These are phyloP conservation scores for Camellia oleifera DNA, from an alignment of 179 eudicot genomes.

Conservation along the genomic window DNA sequence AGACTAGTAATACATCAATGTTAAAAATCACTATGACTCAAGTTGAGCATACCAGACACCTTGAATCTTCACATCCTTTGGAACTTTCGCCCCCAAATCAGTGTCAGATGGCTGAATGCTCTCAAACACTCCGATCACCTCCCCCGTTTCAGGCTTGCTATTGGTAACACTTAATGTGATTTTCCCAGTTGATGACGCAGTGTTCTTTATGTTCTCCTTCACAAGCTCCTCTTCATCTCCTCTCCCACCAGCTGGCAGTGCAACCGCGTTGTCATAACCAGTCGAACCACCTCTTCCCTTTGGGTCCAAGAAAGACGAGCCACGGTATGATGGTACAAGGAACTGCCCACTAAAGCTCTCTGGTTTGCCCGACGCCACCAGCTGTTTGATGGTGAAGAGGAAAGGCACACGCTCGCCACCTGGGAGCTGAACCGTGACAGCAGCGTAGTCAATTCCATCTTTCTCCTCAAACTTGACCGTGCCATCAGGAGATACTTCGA, in stretches of 20 bases:
- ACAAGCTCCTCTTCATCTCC: slow-evolving; percentile 95
- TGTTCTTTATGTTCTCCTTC: slow-evolving; percentile 86
- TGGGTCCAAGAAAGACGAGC: slow-evolving; percentile 99
- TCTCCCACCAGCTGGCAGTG: slow-evolving; percentile 95
- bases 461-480: slow-evolving; percentile 88
- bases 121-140: slow-evolving; percentile 90
- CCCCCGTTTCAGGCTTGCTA: slow-evolving; percentile 92
- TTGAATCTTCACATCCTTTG: slow-evolving; percentile 93
- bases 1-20: slow-evolving; percentile 10
- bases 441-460: slow-evolving; percentile 98
- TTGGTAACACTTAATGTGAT: slow-evolving; percentile 69
- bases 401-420: slow-evolving; percentile 99
- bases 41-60: slow-evolving; percentile 97
- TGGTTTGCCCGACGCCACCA: slow-evolving; percentile 94
- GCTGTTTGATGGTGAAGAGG: slow-evolving; percentile 87
- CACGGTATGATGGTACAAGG: slow-evolving; percentile 93
- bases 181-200: slow-evolving; percentile 60
- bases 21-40: slow-evolving; percentile 26
- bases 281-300: slow-evolving; percentile 98
- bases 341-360: slow-evolving; percentile 76
- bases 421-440: slow-evolving; percentile 95
- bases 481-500: slow-evolving; percentile 81
- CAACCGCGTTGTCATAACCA: slow-evolving; percentile 95
- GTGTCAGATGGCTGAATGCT: slow-evolving; percentile 96
- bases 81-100: slow-evolving; percentile 88